These are phyloP conservation scores for Aspergillus ellipticus DNA, from an alignment of 495 filamentous ascomycete species.

Conservation along the genomic window DNA sequence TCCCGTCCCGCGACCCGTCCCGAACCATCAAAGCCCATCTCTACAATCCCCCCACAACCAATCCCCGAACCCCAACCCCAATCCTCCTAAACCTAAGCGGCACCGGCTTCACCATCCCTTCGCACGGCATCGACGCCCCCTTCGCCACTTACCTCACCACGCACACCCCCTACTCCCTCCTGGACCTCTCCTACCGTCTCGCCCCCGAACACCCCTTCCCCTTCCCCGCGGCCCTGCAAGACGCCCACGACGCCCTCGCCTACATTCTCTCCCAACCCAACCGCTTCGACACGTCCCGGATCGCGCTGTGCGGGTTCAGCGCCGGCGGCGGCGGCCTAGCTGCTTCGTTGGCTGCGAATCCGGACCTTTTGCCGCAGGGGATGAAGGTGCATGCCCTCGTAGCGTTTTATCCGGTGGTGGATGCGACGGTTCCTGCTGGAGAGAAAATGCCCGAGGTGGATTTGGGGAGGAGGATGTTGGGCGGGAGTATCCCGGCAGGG, in stretches of 20 bases:
- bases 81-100: slow-evolving; percentile 44
- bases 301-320: slow-evolving; percentile 44
- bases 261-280: slow-evolving; percentile 25
- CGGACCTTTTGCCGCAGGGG: not conserved
- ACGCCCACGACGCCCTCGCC: slow-evolving; percentile 47
- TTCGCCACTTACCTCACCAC: slow-evolving; percentile 36
- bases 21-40: slow-evolving; percentile 40
- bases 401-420: slow-evolving; percentile 39
- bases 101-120: slow-evolving; percentile 38
- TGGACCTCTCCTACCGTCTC: slow-evolving; percentile 66
- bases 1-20: slow-evolving; percentile 35
- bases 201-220: slow-evolving; percentile 75
- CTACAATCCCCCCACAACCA: slow-evolving; percentile 20
- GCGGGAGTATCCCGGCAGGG: slow-evolving; percentile 12
- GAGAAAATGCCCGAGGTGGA: slow-evolving; percentile 15
- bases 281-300: slow-evolving; percentile 25
- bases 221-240: slow-evolving; percentile 71
- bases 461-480: slow-evolving; percentile 1
- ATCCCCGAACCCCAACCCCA: slow-evolving; percentile 27
- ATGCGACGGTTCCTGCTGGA: slow-evolving; percentile 9
- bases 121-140: slow-evolving; percentile 38
- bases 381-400: slow-evolving; percentile 28
- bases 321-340: slow-evolving; percentile 39
- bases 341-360: slow-evolving; percentile 24
- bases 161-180: slow-evolving; percentile 33